phyloP scores from a whole-genome alignment of 2,329 filamentous ascomycete species.

The Fusarium proliferatum region DNA sequence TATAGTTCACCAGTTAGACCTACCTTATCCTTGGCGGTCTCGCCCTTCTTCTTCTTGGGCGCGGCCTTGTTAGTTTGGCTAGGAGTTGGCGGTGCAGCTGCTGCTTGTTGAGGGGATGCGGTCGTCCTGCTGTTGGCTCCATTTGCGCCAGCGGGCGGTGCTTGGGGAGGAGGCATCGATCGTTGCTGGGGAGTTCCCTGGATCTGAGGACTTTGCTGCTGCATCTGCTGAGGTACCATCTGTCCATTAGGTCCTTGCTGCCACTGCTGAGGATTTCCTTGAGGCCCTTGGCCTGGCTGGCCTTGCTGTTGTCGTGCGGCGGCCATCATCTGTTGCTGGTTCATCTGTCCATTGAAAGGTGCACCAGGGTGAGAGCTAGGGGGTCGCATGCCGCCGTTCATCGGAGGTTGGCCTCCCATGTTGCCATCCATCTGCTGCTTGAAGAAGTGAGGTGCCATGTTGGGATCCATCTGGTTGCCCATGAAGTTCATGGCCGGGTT shows the following conservation, averaged over 20 bases:
- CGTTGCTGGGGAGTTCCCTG: conserved; percentile 80
- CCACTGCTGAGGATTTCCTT: conserved; percentile 52
- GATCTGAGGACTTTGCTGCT: conserved; percentile 57
- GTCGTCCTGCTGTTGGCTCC: conserved; percentile 66
- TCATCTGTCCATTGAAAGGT: conserved; percentile 69
- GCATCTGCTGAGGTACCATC: conserved; percentile 55
- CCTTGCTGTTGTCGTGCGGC: conserved; percentile 52
- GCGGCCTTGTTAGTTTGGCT: conserved; percentile 77
- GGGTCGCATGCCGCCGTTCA: conserved; percentile 73
- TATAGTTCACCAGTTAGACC: conserved; percentile 40
- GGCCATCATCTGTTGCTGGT: conserved; percentile 66
- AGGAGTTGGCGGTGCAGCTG: conserved; percentile 79
- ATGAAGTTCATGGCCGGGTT: conserved; percentile 72
- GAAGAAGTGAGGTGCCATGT: conserved; percentile 69
- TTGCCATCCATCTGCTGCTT: conserved; percentile 66
- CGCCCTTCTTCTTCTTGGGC: conserved; percentile 81
- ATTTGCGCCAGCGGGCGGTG: conserved; percentile 60
- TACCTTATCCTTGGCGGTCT: conserved; percentile 76
- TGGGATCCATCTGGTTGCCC: conserved; percentile 70
- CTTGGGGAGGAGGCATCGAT: conserved; percentile 74
- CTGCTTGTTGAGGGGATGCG: conserved; percentile 71
- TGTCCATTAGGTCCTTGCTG: conserved; percentile 56
- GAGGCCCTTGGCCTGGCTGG: conserved; percentile 48
- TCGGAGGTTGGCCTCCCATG: conserved; percentile 55
- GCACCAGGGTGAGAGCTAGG: conserved; percentile 74